Conservation (phyloP, 305 asterid species). For the Fraxinus velutina region DNA sequence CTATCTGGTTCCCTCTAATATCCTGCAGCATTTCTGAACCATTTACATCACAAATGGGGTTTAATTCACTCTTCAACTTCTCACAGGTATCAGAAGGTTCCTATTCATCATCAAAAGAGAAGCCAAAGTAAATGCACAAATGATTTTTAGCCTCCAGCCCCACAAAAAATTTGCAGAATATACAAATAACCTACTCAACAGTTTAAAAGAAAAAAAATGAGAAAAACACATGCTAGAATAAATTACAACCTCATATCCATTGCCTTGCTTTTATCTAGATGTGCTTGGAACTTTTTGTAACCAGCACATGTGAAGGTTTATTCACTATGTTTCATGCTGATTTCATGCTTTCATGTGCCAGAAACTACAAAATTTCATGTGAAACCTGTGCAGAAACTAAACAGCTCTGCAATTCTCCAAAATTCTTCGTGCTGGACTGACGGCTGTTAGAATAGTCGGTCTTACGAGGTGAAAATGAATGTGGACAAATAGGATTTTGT, state of each 20-base stretch:
- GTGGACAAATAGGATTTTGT: constrained; percentile 8
- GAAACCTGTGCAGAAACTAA: constrained; percentile 11
- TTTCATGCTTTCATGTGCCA: constrained; percentile 9
- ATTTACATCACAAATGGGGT: background rate
- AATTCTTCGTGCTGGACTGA: constrained; percentile 10
- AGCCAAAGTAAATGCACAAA: background rate
- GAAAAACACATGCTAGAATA: background rate
- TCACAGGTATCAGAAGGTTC: constrained; percentile 8
- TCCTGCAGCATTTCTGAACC: constrained; percentile 1
- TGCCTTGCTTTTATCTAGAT: background rate
- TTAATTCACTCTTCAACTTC: background rate
- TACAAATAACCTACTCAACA: background rate
- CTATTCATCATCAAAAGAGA: constrained; percentile 17
- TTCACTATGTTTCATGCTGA: background rate
- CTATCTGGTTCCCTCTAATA: background rate
- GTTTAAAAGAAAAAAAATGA: background rate
- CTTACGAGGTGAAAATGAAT: constrained; percentile 22
- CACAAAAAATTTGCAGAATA: background rate
- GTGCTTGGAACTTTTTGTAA: background rate
- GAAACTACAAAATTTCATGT: background rate
- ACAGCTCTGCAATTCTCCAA: constrained; percentile 15
- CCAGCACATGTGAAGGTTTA: background rate
- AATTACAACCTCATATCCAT: background rate
- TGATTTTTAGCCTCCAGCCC: background rate
- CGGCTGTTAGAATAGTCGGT: constrained; percentile 18